Base-by-base conservation (phyloP, 2,329 filamentous ascomycete genomes). In the Neonectria ditissima region DNA sequence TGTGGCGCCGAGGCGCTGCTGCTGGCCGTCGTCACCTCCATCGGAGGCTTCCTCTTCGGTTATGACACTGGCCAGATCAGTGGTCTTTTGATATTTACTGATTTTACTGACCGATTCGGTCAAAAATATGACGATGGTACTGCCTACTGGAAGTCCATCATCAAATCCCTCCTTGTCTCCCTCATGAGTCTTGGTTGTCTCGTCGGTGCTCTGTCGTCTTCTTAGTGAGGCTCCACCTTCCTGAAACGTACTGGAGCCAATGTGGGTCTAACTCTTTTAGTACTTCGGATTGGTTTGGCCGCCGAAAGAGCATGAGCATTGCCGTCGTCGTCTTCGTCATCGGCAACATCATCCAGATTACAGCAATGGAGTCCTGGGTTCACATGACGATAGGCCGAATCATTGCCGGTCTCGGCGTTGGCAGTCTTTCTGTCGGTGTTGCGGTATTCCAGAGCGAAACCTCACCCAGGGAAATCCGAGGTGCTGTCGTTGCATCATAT, bases 371-470 rank as follows among this genome's bases (percentile, higher is more conserved):
- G 18, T 80, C 78, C 34, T 92, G 89, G 89, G 84, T 89, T 62
- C 89, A 91, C 70, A 78, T 91, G 63, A 87, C 86, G 76, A 81
- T 89, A 66, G 91, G 89, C 32, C 83, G 90, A 63, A 88, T 89
- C 78, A 81, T 90, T 24, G 88, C 89, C 34, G 90, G 90, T 72
- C 80, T 92, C 2, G 89, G 90, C 45, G 85, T 92, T 30, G 91
- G 91, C 44, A 89, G 83, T 53, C 81, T 92, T 1, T 90, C 87
- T 0, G 85, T 91, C 32, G 82, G 87, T 34, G 87, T 91, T 2
- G 89, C 89, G 62, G 88, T 91, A 83, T 91, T 88, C 77, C 88
- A 91, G 76, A 86, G 86, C 43, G 89, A 91, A 73, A 87, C 83
- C 55, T 83, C 86, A 1, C 89, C 89, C 3, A 82, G 83, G 16